Evolutionary conservation across 23 red algal species (phyloP), one percentile per base, ranked within the genome.

Genomic region (Agarophyton chilense): DNA sequence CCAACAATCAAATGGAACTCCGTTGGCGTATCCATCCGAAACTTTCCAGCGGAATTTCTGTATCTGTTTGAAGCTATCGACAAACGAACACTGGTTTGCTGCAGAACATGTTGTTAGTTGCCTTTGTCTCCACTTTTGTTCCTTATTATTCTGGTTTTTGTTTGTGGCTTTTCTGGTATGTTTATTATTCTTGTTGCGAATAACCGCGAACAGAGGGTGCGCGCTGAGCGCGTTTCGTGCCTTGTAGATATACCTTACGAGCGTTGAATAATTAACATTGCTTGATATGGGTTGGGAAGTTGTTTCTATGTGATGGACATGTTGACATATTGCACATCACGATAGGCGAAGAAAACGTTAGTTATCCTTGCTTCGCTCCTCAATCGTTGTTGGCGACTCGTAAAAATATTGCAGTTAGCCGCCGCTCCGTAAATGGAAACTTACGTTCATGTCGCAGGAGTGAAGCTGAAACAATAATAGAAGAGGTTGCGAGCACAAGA

Each of bases 21-120:
- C 86, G 68, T 90, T 90, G 21, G 86, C 86, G 35, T 79, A 79
- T 18, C 38, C 53, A 51, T 90, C 72, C 25, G 86, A 68, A 38
- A 35, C 64, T 29, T 49, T 38, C 82, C 82, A 87, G 12, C 77
- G 77, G 4, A 10, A 28, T 18, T 19, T 32, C 16, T 87, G 41
- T 14, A 70, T 9, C 4, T 17, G 6, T 9, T 73, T 87, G 66
- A 87, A 87, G n/a, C 45, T 51, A 41, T 87, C 82, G 11, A 75
- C 46, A 63, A 72, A 87, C 8, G 65, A 34, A 45, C 82, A 87
- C 36, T 87, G 82, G 22, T 87, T 47, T 21, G 41, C 9, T 46
- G 33, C 16, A 12, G 68, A 38, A n/a, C 68, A 74, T 36, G 2
- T 29, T 13, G 28, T 31, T 36, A 35, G 60, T 65, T 65, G 60